Conservation (phyloP, 2,329 filamentous ascomycete genomes). For the Hypoxylon sp. region DNA sequence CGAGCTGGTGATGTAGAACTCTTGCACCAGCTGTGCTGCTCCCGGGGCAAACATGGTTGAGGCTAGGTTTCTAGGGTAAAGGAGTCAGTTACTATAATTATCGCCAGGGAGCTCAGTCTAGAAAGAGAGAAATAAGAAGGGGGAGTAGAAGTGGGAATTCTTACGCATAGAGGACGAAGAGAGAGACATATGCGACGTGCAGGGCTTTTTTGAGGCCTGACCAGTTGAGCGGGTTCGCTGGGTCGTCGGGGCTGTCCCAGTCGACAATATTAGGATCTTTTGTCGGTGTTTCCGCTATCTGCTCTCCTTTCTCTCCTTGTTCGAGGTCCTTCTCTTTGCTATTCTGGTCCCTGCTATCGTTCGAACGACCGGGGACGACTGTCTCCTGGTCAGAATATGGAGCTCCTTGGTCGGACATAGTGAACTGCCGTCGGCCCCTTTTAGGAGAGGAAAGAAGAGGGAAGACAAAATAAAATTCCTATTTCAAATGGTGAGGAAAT, state of each 20-base stretch:
- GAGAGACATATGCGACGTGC: constrained; percentile 56
- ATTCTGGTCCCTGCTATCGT: not conserved
- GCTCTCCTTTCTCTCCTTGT: constrained; percentile 16
- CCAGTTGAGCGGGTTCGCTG: constrained; percentile 79
- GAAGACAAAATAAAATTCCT: not conserved
- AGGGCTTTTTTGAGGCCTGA: constrained; percentile 61
- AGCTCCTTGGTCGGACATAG: constrained; percentile 16
- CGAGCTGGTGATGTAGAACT: constrained; percentile 59
- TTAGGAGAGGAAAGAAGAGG: not conserved
- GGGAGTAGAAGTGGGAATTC: not conserved
- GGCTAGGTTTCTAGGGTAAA: constrained; percentile 31
- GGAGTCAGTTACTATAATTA: not conserved
- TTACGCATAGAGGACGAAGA: constrained; percentile 54
- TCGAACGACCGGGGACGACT: not conserved
- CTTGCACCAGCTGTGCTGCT: constrained; percentile 65
- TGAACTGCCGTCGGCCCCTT: not conserved
- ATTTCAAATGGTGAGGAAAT: not conserved
- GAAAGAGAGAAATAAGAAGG: not conserved
- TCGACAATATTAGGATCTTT: constrained; percentile 69
- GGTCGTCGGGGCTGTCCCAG: constrained; percentile 72
- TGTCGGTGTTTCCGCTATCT: not conserved
- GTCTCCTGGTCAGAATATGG: constrained; percentile 1
- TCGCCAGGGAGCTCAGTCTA: not conserved
- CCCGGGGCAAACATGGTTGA: constrained; percentile 70
- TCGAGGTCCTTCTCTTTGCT: constrained; percentile 21